phyloP scores from a whole-genome alignment of 768 basidiomycete genomes.

The Hypsizygus marmoreus region DNA sequence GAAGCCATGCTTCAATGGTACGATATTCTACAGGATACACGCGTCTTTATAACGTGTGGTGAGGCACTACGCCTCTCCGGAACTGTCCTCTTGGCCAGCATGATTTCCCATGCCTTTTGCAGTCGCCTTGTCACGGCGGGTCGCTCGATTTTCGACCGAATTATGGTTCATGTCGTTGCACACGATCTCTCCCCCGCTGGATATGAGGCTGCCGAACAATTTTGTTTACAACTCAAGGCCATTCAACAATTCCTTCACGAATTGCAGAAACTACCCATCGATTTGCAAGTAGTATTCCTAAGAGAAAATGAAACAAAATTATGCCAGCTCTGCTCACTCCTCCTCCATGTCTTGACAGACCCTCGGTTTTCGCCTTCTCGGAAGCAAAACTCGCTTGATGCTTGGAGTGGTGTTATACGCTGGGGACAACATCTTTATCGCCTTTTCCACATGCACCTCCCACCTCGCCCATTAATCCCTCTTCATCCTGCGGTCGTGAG shows the following conservation, averaged over 20 bases:
- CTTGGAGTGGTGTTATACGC: not conserved
- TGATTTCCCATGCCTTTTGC: conserved; percentile 4
- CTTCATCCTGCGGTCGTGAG: conserved; percentile 5
- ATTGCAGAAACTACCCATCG: not conserved
- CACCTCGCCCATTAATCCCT: conserved; percentile 12
- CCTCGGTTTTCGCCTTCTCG: conserved; percentile 3
- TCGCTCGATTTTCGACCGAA: conserved; percentile 9
- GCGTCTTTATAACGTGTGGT: conserved; percentile 1
- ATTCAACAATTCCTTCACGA: not conserved
- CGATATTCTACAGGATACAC: conserved; percentile 2
- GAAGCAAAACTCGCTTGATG: not conserved
- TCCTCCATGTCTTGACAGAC: conserved; percentile 11
- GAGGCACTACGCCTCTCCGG: conserved; percentile 4
- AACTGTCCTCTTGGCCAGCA: conserved; percentile 8
- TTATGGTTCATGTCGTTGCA: not conserved
- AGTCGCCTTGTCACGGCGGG: conserved; percentile 5
- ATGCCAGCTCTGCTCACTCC: conserved; percentile 7
- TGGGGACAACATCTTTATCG: conserved; percentile 10
- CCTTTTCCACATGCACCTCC: conserved; percentile 14
- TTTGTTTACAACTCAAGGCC: not conserved
- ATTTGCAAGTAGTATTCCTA: conserved; percentile 1
- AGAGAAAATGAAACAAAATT: conserved; percentile 14
- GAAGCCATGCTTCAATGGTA: conserved; percentile 15
- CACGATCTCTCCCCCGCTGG: not conserved
- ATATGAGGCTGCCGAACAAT: not conserved